Percentiles rank a stretch among this genome's conserved stretches.
phyloP scores from a whole-genome alignment of 2,329 filamentous ascomycete genomes.

The Paraconiothyrium brasiliense region DNA sequence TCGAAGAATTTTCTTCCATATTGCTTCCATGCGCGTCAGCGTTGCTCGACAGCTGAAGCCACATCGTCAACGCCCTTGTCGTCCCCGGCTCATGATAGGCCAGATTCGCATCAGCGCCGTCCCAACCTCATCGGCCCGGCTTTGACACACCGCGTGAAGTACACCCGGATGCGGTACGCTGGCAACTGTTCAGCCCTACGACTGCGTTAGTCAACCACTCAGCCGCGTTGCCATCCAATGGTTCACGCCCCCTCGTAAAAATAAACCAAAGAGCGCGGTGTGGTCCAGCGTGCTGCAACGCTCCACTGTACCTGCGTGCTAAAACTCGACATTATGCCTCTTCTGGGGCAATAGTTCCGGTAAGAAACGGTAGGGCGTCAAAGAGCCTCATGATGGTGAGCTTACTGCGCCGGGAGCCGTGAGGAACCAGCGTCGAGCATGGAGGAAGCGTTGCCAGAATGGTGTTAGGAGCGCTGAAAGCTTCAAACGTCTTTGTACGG shows the following conservation, averaged over 20 bases:
- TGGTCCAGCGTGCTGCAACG: constrained; percentile 1
- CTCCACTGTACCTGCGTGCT: constrained; percentile 1
- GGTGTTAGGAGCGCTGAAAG: not conserved
- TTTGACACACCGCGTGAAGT: not conserved
- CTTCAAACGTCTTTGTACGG: not conserved
- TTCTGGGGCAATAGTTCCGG: not conserved
- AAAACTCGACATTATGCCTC: not conserved
- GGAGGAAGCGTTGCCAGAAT: not conserved
- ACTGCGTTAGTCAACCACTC: constrained; percentile 3
- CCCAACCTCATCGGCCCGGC: constrained; percentile 3
- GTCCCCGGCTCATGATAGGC: constrained; percentile 4
- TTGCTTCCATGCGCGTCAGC: constrained; percentile 16
- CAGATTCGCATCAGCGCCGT: constrained; percentile 1
- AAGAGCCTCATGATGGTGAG: not conserved
- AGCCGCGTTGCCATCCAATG: constrained; percentile 1
- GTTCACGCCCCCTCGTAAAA: not conserved
- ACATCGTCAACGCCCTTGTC: not conserved
- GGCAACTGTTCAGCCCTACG: not conserved
- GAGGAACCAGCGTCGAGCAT: not conserved
- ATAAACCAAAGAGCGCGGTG: constrained; percentile 1
- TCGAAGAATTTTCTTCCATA: constrained; percentile 1
- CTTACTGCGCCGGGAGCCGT: not conserved
- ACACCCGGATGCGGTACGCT: not conserved
- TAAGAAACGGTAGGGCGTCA: not conserved
- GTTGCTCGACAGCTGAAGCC: not conserved